phyloP scores from a whole-genome alignment of 2,329 filamentous ascomycete genomes.

The Intubia oerlemansii region DNA sequence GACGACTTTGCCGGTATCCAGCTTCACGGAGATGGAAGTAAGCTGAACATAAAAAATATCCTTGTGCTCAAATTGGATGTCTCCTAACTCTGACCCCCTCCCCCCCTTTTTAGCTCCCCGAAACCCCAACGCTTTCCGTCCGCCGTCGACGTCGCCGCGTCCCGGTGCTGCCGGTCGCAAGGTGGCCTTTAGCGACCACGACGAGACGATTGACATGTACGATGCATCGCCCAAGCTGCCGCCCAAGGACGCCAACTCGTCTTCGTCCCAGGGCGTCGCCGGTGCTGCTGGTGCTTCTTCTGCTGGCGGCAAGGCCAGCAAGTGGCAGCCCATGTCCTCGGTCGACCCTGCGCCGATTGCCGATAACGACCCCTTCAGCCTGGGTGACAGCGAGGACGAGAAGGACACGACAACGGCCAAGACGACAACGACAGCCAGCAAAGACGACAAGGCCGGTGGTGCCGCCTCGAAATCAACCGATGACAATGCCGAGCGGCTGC shows the following conservation, averaged over 20 bases:
- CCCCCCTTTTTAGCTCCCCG: too few species aligned
- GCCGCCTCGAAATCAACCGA: conserved; percentile 2
- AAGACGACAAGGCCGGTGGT: conserved; percentile 20
- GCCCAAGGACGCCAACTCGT: conserved; percentile 28
- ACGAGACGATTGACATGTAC: conserved; percentile 63
- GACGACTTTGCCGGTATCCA: conserved; percentile 69
- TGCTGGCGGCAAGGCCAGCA: conserved; percentile 50
- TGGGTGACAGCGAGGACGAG: conserved; percentile 91
- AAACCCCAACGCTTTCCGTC: conserved; percentile 66
- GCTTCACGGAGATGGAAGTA: conserved; percentile 40
- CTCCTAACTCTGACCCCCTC: too few species aligned
- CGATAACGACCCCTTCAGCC: conserved; percentile 89
- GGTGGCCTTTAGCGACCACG: conserved; percentile 40
- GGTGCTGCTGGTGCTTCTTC: background rate
- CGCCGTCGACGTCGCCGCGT: conserved; percentile 30
- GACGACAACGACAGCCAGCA: background rate
- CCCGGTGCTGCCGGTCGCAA: conserved; percentile 25
- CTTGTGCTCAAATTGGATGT: too few species aligned
- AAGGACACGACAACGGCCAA: conserved; percentile 28
- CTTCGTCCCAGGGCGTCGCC: conserved; percentile 14
- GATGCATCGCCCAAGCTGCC: conserved; percentile 35
- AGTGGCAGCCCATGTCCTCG: conserved; percentile 86
- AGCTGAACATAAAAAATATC: too few species aligned
- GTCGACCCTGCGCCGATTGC: conserved; percentile 68
- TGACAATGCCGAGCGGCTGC: conserved; percentile 10